Evolutionary conservation across 768 basidiomycete species (phyloP).

Genomic region (Suillus placidus): DNA sequence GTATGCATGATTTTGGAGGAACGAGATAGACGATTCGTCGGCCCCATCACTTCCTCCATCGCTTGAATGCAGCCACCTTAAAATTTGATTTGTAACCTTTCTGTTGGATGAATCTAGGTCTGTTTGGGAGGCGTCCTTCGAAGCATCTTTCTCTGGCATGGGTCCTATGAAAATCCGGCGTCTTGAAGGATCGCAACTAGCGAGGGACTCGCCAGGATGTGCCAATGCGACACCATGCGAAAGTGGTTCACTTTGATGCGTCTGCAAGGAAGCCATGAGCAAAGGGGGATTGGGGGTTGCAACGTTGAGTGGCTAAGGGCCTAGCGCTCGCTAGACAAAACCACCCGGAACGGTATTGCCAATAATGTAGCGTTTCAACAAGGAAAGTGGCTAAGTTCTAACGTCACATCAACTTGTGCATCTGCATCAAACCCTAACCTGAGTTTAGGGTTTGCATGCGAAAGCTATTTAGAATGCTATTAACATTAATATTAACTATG

Average conservation of each 20-base stretch:
- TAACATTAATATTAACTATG: not conserved
- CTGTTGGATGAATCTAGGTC: constrained; percentile 34
- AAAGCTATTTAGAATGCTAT: not conserved
- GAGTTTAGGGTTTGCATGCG: constrained; percentile 4
- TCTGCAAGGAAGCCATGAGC: not conserved
- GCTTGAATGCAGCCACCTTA: constrained; percentile 22
- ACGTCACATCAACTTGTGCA: constrained; percentile 20
- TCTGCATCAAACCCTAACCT: constrained; percentile 30
- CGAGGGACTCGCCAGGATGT: not conserved
- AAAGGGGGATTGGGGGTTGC: not conserved
- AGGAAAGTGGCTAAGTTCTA: not conserved
- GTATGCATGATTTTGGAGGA: constrained; percentile 61
- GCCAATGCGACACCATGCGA: not conserved
- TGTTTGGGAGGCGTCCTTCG: constrained; percentile 46
- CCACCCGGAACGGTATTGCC: not conserved
- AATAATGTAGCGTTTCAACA: not conserved
- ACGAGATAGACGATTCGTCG: constrained; percentile 41
- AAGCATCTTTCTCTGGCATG: constrained; percentile 64
- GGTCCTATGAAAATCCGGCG: constrained; percentile 76
- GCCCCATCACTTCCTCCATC: constrained; percentile 34
- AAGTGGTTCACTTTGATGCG: not conserved
- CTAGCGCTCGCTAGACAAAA: not conserved
- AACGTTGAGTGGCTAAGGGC: not conserved
- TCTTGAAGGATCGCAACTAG: constrained; percentile 35
- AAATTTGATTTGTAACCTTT: constrained; percentile 31